Conservation (phyloP, 441 rosid genomes). For the Gossypium gossypioides region DNA sequence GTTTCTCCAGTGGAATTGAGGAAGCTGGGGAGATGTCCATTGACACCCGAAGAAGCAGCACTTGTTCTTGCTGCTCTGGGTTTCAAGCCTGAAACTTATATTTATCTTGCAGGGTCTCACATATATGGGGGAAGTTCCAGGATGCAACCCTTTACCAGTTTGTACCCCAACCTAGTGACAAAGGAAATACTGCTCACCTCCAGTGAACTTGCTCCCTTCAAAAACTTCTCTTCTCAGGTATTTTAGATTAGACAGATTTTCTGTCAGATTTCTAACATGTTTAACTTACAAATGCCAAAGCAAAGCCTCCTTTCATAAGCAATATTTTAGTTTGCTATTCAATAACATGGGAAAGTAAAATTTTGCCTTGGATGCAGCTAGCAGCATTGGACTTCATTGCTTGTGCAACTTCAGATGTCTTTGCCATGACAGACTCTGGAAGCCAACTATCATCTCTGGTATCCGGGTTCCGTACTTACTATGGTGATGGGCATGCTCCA, state of each 20-base stretch:
- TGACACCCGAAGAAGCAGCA: constrained; percentile 92
- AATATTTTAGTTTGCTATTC: neutral
- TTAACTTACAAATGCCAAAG: neutral
- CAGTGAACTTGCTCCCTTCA: constrained; percentile 67
- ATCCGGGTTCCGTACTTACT: constrained; percentile 81
- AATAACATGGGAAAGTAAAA: neutral
- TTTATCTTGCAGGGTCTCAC: constrained; percentile 72
- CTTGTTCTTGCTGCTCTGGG: constrained; percentile 81
- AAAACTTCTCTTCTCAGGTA: constrained; percentile 86
- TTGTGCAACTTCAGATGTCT: constrained; percentile 77
- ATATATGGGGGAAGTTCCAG: constrained; percentile 62
- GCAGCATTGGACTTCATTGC: constrained; percentile 87
- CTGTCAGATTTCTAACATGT: neutral
- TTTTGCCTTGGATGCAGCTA: constrained; percentile 37
- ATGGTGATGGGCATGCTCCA: constrained; percentile 60
- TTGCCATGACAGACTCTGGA: constrained; percentile 94
- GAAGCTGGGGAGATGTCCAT: constrained; percentile 71
- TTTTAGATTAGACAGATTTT: neutral
- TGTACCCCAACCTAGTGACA: constrained; percentile 76
- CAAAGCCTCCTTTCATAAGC: no score
- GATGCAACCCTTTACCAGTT: constrained; percentile 58
- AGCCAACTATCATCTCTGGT: constrained; percentile 84
- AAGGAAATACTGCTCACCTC: constrained; percentile 78
- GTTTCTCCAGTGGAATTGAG: constrained; percentile 54
- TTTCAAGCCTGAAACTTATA: constrained; percentile 50